A percentile compares a stretch with the other conserved stretches of the same genome.
Conservation (phyloP, 2,329 filamentous ascomycete species). For the Diplocarpon rosae region DNA sequence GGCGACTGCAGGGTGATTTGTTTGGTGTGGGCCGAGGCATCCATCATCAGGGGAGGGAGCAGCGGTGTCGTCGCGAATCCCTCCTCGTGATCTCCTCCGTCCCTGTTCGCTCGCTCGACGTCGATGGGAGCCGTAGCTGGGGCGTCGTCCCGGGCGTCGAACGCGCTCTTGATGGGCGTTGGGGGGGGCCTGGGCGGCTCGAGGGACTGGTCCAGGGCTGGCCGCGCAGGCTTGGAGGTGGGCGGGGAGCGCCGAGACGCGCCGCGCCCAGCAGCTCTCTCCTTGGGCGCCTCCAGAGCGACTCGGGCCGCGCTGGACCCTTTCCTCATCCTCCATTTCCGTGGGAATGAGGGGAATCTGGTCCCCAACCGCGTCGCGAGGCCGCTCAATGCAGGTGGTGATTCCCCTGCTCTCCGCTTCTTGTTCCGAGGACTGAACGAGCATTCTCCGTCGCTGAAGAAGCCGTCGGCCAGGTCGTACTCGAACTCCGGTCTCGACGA, state of each 20-base stretch:
- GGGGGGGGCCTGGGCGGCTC: conserved; percentile 48
- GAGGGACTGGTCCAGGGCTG: conserved; percentile 31
- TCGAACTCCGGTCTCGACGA: conserved; percentile 41
- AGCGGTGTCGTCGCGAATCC: conserved; percentile 70
- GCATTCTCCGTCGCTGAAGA: conserved; percentile 53
- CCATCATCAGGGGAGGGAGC: conserved; percentile 66
- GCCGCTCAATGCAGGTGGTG: conserved; percentile 43
- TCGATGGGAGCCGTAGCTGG: conserved; percentile 37
- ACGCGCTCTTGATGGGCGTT: conserved; percentile 53
- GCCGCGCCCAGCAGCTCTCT: conserved; percentile 38
- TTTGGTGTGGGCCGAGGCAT: conserved; percentile 32
- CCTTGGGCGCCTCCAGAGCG: conserved; percentile 16
- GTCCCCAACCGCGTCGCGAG: conserved; percentile 56
- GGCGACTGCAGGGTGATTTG: conserved; percentile 60
- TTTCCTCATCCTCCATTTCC: conserved; percentile 43
- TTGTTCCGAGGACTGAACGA: conserved; percentile 37
- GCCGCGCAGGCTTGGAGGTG: conserved; percentile 50
- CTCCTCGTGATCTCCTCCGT: conserved; percentile 41
- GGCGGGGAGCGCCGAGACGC: conserved; percentile 71
- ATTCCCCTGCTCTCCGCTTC: conserved; percentile 48
- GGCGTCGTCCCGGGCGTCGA: conserved; percentile 39
- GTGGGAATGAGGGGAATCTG: conserved; percentile 42
- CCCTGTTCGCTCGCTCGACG: conserved; percentile 39
- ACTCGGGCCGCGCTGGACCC: conserved; percentile 23
- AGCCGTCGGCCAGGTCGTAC: conserved; percentile 52